Conservation (phyloP, 768 basidiomycete genomes). For the Zangia roseola region DNA sequence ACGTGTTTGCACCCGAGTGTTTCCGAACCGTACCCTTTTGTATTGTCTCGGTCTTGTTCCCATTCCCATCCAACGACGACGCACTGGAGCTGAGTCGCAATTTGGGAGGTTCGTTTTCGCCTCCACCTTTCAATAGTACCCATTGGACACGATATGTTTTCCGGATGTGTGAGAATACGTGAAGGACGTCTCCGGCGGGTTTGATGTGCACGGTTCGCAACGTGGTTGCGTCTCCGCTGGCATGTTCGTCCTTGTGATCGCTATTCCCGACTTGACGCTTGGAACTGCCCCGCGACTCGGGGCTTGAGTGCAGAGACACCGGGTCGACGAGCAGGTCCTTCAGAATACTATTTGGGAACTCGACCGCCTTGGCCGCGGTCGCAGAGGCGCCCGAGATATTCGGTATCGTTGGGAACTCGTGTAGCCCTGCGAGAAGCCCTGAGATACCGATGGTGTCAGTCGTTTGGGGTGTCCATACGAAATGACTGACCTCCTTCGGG, state of each 20-base stretch:
- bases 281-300: background rate
- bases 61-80: slow-evolving; percentile 6
- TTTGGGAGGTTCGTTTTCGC: slow-evolving; percentile 39
- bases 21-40: slow-evolving; percentile 15
- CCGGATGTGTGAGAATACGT: slow-evolving; percentile 87
- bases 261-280: background rate
- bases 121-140: slow-evolving; percentile 63
- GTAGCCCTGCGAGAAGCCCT: slow-evolving; percentile 90
- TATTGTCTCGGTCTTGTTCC: background rate
- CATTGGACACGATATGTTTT: slow-evolving; percentile 82
- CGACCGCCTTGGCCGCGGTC: slow-evolving; percentile 31
- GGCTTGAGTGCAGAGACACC: slow-evolving; percentile 5
- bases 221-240: background rate
- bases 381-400: slow-evolving; percentile 47
- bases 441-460: background rate
- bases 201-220: slow-evolving; percentile 44
- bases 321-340: slow-evolving; percentile 39
- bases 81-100: slow-evolving; percentile 3
- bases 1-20: slow-evolving; percentile 2
- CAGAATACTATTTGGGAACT: slow-evolving; percentile 38
- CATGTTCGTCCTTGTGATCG: background rate
- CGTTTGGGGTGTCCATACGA: background rate
- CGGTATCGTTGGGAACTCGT: slow-evolving; percentile 76
- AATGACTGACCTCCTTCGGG: slow-evolving; percentile 71
- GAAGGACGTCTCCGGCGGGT: slow-evolving; percentile 64